phyloP scores from a whole-genome alignment of 2,329 filamentous ascomycete genomes.

The Alternaria brassicicola region DNA sequence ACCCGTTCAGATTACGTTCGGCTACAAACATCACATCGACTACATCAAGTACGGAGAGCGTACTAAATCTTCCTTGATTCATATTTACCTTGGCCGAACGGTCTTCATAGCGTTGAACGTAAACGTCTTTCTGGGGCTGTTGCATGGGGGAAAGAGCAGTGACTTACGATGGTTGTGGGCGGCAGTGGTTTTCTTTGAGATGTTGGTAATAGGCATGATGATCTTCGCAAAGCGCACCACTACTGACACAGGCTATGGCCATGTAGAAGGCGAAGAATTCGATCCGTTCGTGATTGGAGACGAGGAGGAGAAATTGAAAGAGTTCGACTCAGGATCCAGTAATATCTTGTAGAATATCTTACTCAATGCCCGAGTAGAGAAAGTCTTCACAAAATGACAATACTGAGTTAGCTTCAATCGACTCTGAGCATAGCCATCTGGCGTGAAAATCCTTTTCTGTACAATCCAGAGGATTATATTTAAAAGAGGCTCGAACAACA shows the following conservation, averaged over 20 bases:
- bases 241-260: not conserved
- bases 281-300: not conserved
- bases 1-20: not conserved
- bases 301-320: not conserved
- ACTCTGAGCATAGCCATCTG: not conserved
- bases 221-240: not conserved
- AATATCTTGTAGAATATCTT: not conserved
- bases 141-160: not conserved
- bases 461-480: not conserved
- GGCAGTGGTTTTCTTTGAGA: not conserved
- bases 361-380: not conserved
- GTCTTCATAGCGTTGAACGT: not conserved
- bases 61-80: not conserved
- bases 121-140: not conserved
- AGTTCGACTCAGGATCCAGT: not conserved
- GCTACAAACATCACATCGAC: not conserved
- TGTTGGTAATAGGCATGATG: not conserved
- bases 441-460: rapidly evolving
- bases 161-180: not conserved
- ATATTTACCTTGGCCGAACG: not conserved
- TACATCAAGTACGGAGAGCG: not conserved
- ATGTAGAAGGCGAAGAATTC: not conserved
- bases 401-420: not conserved
- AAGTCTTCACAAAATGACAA: not conserved
- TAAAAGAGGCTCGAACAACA: not conserved